Conservation (phyloP, 1,284 basidiomycete genomes). For the Psilocybe mexicana region DNA sequence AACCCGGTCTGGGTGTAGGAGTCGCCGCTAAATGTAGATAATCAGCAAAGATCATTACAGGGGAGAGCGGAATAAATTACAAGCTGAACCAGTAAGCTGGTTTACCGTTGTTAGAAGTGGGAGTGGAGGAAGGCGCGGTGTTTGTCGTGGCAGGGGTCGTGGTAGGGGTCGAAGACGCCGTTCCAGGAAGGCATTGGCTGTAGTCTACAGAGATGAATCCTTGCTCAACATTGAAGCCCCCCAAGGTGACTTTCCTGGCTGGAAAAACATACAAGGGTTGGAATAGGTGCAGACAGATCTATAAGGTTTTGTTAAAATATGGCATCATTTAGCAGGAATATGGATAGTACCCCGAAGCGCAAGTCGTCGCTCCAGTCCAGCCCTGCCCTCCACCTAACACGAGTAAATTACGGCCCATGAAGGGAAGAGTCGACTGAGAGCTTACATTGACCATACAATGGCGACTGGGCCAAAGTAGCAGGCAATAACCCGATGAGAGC, state of each 20-base stretch:
- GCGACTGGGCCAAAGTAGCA: background rate
- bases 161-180: background rate
- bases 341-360: background rate
- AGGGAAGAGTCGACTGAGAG: background rate
- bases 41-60: background rate
- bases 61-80: slow-evolving; percentile 28
- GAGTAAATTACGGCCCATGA: too few species aligned
- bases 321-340: too few species aligned
- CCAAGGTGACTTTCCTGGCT: background rate
- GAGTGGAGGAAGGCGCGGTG: slow-evolving; percentile 5
- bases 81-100: slow-evolving; percentile 54
- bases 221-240: background rate
- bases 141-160: slow-evolving; percentile 21
- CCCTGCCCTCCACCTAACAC: background rate
- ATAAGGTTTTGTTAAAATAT: background rate
- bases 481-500: background rate
- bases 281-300: background rate
- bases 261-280: background rate
- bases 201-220: background rate
- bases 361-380: background rate
- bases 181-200: background rate
- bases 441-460: background rate
- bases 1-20: slow-evolving; percentile 62
- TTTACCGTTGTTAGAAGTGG: slow-evolving; percentile 21
- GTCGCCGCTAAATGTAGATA: slow-evolving; percentile 44